Conservation (phyloP, 2,329 filamentous ascomycete species). For the Venturia asperata region DNA sequence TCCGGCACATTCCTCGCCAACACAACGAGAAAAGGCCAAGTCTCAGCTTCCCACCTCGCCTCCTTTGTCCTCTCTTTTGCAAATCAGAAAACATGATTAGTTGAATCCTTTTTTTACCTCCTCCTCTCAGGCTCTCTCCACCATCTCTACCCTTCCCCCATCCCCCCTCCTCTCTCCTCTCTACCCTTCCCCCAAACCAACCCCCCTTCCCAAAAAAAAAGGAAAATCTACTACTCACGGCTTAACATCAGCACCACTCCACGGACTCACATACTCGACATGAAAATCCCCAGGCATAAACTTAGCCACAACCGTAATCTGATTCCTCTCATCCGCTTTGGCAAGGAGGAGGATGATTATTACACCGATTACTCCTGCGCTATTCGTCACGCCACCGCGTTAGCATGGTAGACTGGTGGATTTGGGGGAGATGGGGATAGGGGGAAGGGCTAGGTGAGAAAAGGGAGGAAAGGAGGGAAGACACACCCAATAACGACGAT, state of each 20-base stretch:
- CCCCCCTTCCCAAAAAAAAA: too few relatives aligned
- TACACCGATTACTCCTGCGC: neutral
- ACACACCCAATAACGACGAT: neutral
- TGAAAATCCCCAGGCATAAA: slow-evolving; percentile 37
- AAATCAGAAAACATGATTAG: neutral
- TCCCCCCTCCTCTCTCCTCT: too few relatives aligned
- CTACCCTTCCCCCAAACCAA: too few relatives aligned
- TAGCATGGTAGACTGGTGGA: neutral
- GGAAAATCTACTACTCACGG: too few relatives aligned
- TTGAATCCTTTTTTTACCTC: too few relatives aligned
- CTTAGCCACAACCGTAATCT: slow-evolving; percentile 37
- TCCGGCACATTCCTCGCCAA: slow-evolving; percentile 58
- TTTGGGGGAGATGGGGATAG: neutral
- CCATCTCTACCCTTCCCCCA: neutral
- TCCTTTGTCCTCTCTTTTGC: slow-evolving; percentile 29
- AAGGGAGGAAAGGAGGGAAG: neutral
- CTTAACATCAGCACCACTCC: slow-evolving; percentile 23
- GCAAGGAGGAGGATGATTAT: neutral
- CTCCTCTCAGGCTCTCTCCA: too few relatives aligned
- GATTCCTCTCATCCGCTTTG: slow-evolving; percentile 4
- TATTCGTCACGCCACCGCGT: neutral
- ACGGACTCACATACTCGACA: slow-evolving; percentile 39
- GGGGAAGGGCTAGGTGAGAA: neutral
- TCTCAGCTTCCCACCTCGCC: slow-evolving; percentile 36
- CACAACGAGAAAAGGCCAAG: slow-evolving; percentile 38